Base-by-base conservation (phyloP, 106 monocot genomes). In the Allium fistulosum region DNA sequence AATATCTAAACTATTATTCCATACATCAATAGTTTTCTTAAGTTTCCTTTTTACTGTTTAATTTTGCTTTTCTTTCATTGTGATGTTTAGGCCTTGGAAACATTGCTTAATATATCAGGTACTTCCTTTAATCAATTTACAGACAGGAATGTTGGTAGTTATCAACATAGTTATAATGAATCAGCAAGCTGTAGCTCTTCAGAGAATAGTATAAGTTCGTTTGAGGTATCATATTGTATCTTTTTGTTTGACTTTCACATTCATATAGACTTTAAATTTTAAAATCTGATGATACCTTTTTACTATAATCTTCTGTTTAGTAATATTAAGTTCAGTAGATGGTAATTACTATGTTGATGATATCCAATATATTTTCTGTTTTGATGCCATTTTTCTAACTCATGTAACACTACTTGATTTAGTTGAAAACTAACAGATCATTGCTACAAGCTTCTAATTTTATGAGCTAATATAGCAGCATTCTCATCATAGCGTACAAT, bases 1-100 rank as follows among this genome's bases (percentile, higher is more conserved):
- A 37, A 37, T 37, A 37, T 37, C 37, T 37, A 5, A 37, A 37
- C 37, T 3, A 28, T 28, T 28, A 28, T 28, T 37, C 37, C 37
- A 37, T 37, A 37, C 37, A 37, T 37, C 37, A 37, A 37, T 37
- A 4, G 37, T 58, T 49, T 50, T 37, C 45, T 62, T 62, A 4
- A 37, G 37, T 37, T 37, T 5, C 37, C 22, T 18, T 15, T 3
- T 59, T 64, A 27, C 12, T 4, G n/a, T 59, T 58, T 9, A 48
- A 37, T 11, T 55, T 27, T 22, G 11, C 51, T 63, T 57, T 68
- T 14, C 8, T 15, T 61, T 53, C 7, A 10, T 52, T 55, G 22
- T 28, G 59, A 64, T 78, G 59, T 74, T 48, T 76, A 88, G 87
- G 87, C 87, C n/a, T 69, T 88, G 77, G 87, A 88, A 62, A 75